Percentiles rank a stretch among this genome's conserved stretches.
Conservation (phyloP, 305 asterid genomes). For the Caryopteris hybrid region DNA sequence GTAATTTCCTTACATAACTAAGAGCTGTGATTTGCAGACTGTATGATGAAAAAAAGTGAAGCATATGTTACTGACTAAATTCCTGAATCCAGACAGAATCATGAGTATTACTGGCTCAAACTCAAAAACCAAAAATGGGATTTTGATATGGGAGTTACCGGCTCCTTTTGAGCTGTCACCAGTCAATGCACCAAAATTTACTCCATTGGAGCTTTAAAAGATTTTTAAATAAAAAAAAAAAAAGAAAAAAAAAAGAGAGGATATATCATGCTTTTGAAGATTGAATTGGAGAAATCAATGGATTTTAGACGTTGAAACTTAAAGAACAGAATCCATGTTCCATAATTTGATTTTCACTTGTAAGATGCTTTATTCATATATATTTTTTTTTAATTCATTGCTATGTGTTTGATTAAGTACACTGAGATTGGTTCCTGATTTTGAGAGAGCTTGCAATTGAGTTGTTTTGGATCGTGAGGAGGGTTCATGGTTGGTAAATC, state of each 20-base stretch:
- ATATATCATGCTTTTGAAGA: neutral
- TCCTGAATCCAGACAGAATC: neutral
- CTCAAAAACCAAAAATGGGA: neutral
- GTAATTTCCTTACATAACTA: neutral
- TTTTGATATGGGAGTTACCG: neutral
- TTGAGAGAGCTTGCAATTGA: neutral
- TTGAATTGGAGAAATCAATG: neutral
- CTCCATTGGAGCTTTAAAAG: neutral
- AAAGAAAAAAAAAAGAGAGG: neutral
- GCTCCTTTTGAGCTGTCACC: conserved; percentile 1
- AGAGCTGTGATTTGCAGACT: neutral
- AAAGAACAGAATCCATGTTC: neutral
- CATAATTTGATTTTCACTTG: neutral
- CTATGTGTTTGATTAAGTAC: neutral
- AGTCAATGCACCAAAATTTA: neutral
- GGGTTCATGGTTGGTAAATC: neutral
- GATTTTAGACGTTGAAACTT: neutral
- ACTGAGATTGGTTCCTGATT: neutral
- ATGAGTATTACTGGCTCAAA: neutral
- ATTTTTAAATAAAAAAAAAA: neutral
- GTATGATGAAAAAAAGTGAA: too few species aligned
- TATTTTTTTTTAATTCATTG: neutral
- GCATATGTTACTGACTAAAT: neutral
- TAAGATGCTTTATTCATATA: too few species aligned
- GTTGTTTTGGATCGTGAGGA: too few species aligned